These are phyloP conservation scores for Candida manassasensis DNA, from an alignment of 805 yeast genomes.

Conservation along the genomic window DNA sequence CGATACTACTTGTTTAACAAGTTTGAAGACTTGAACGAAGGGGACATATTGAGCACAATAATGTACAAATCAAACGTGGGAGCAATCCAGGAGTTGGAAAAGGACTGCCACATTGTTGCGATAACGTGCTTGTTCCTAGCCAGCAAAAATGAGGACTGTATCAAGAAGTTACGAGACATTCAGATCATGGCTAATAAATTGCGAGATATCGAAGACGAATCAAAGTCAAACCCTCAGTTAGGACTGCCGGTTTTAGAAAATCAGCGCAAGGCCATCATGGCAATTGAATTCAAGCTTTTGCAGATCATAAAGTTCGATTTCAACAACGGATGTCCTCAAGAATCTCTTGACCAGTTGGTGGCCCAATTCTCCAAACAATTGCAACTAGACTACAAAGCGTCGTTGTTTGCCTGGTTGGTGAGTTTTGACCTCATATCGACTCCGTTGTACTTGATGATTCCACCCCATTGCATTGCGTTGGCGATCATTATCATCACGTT, in stretches of 20 bases:
- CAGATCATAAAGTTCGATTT: constrained; percentile 81
- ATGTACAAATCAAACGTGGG: constrained; percentile 8
- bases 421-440: constrained; percentile 70
- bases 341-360: constrained; percentile 52
- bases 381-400: constrained; percentile 41
- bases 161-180: constrained; percentile 67
- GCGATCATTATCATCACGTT: constrained; percentile 60
- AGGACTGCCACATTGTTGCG: constrained; percentile 57
- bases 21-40: constrained; percentile 41
- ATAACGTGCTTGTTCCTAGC: constrained; percentile 67
- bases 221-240: constrained; percentile 4
- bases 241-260: neutral
- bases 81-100: constrained; percentile 24
- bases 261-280: constrained; percentile 54
- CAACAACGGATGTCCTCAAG: constrained; percentile 48
- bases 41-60: constrained; percentile 9
- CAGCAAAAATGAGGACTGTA: constrained; percentile 76
- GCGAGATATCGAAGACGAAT: constrained; percentile 30
- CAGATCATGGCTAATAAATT: constrained; percentile 44
- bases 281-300: constrained; percentile 64
- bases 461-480: constrained; percentile 72
- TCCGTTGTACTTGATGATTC: constrained; percentile 61
- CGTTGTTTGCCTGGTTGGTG: constrained; percentile 67
- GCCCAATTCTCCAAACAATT: constrained; percentile 55
- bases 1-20: constrained; percentile 61